phyloP scores from a whole-genome alignment of 352 stramenopile genomes.

The Globisporangium perplexum region DNA sequence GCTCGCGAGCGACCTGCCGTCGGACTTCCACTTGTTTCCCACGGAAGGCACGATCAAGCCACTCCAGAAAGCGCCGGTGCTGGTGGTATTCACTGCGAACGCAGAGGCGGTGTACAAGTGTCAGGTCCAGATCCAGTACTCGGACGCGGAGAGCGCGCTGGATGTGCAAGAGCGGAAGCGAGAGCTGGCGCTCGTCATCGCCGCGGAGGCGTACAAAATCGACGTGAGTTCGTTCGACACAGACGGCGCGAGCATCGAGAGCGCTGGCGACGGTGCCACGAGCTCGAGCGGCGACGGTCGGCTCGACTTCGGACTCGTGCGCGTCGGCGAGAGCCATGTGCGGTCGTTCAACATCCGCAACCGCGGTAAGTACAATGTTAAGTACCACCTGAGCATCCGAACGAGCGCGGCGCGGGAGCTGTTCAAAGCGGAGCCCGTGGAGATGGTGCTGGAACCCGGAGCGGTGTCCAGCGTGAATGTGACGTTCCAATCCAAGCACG shows the following conservation, averaged over 20 bases:
- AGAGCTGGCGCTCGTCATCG: slow-evolving; percentile 28
- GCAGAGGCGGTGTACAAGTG: slow-evolving; percentile 65
- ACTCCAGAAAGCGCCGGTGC: slow-evolving; percentile 51
- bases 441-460: slow-evolving; percentile 74
- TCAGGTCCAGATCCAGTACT: slow-evolving; percentile 71
- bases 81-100: slow-evolving; percentile 65
- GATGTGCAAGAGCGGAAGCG: slow-evolving; percentile 30
- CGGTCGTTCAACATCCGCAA: slow-evolving; percentile 88
- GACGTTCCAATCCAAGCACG: slow-evolving; percentile 66
- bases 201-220: slow-evolving; percentile 90
- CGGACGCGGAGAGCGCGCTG: slow-evolving; percentile 69
- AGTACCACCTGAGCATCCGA: slow-evolving; percentile 70
- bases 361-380: slow-evolving; percentile 92
- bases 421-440: slow-evolving; percentile 78
- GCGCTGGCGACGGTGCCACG: slow-evolving; percentile 6
- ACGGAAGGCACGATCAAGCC: slow-evolving; percentile 67
- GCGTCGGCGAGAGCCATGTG: slow-evolving; percentile 85
- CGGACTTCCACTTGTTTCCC: slow-evolving; percentile 72
- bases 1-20: slow-evolving; percentile 20
- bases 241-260: slow-evolving; percentile 16
- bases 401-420: slow-evolving; percentile 43
- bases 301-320: slow-evolving; percentile 90
- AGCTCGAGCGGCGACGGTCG: slow-evolving; percentile 38
- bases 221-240: slow-evolving; percentile 84
- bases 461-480: slow-evolving; percentile 65